Base-by-base conservation (phyloP, 2,329 filamentous ascomycete species). In the Aureobasidium sp. region DNA sequence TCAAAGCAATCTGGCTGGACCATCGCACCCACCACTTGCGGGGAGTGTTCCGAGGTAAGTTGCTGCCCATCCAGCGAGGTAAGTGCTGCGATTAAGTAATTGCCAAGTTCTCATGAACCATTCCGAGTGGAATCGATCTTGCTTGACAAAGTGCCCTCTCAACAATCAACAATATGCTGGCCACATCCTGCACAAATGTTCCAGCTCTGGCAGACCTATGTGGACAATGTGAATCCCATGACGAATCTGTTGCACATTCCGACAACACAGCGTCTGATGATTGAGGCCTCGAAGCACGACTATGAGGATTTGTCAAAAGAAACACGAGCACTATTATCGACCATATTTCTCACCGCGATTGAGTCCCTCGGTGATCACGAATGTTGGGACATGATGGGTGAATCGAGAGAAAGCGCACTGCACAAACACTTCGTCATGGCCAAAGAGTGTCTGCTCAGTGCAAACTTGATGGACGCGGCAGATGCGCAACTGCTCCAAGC, bases 181-280 rank as follows among this genome's bases (percentile, higher is more conserved):
- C 48, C 48, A 11, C 19, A 14, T 38, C 50, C 14, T 30, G 54
- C 14, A 54, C 44, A n/a, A 35, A 55, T 25, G 19, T 39, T 35
- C 56, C 53, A 50, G 60, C 69, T 14, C 64, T 74, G 19, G 67
- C 85, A 81, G 54, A 73, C 81, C 4, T 89, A 81, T 63, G 75
- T 81, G 53, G 79, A 86, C 57, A 88, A 86, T 53, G 83, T 89
- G 4, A 84, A 89, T 58, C 83, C 85, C 0, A 67, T 88, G 11
- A 72, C 84, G 58, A 88, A 86, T 64, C 71, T 88, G 12, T 62
- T 88, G 6, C 86, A 90, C 64, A 70, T 83, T 0, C 85, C 84
- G 0, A 64, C 64, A 1, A 22, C 63, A 79, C n/a, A 67, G 65
- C 25, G 76, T 6, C 79, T 82, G 3, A 77, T 83, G 64, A 78